Evolutionary conservation across 2,329 filamentous ascomycete species (phyloP), one percentile per base, ranked within the genome.

Genomic region (Penicillium corylophilum): DNA sequence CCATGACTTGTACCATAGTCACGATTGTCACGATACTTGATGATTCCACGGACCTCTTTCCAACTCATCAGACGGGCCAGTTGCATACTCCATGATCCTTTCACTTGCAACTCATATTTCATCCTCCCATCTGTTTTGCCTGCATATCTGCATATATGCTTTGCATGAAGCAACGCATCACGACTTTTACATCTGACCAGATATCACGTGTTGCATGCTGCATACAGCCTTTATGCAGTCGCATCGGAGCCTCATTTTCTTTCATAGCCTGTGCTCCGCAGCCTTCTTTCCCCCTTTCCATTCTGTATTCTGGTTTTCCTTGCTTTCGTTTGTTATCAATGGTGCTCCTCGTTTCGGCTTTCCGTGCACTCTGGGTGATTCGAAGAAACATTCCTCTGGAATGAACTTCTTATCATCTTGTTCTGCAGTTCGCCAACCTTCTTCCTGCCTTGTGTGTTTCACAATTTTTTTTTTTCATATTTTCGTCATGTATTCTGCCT

Each of bases 1-100:
- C 48, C 45, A 39, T 53, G 53, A 45, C 31, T 44, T 49, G 57
- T 46, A 44, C 51, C 67, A 68, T 72, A 73, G 57, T 64, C 61
- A 64, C 51, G 71, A 69, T 72, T 64, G 65, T 61, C 54, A 72
- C 66, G 70, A 72, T 65, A 61, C 39, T 46, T 63, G 48, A 63
- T 56, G 61, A 63, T 57, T 62, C 59, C 56, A 67, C 60, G 65
- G 61, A 55, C 58, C 41, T 35, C 35, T 48, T 49, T 48, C 44
- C 54, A 50, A 50, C 48, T 57, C 61, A 65, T 57, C 57, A 54
- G 62, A 59, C 53, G 60, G 65, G 56, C 35, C 45, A 41, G 54
- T 50, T 62, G 58, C 60, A 58, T 45, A 40, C 54, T 51, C 46
- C 44, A 50, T 58, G 51, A 61, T 57, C 44, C 48, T 18, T 33